A percentile compares a stretch with the other conserved stretches of the same genome.
Conservation (phyloP, 495 filamentous ascomycete species). For the Pseudomonodictys pantanalensis region DNA sequence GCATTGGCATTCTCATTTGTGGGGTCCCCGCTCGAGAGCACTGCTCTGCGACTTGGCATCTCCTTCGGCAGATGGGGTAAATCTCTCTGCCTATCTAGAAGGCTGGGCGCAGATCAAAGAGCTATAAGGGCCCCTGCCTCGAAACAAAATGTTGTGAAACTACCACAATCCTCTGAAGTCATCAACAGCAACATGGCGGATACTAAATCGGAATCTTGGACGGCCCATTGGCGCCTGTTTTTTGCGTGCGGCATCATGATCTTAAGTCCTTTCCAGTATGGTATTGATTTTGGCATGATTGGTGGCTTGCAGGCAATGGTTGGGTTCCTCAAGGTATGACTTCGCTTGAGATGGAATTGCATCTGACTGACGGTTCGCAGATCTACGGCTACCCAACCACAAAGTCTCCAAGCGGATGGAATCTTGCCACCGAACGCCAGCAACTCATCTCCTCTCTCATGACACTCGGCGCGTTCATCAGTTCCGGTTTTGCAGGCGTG, state of each 20-base stretch:
- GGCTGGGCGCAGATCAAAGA: neutral
- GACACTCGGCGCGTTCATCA: conserved; percentile 60
- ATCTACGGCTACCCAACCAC: conserved; percentile 35
- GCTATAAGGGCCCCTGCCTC: conserved; percentile 16
- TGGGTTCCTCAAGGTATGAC: conserved; percentile 53
- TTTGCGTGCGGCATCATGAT: conserved; percentile 48
- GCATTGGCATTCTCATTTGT: conserved; percentile 12
- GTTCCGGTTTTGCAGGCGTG: conserved; percentile 52
- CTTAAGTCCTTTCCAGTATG: conserved; percentile 61
- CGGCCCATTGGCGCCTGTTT: conserved; percentile 39
- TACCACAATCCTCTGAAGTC: neutral
- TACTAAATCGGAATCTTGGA: neutral
- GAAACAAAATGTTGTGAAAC: conserved; percentile 7
- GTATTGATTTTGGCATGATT: conserved; percentile 61
- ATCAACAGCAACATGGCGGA: conserved; percentile 17
- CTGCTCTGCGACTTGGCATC: conserved; percentile 13
- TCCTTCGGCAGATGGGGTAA: conserved; percentile 21
- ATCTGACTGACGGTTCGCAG: conserved; percentile 2
- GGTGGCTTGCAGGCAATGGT: conserved; percentile 63
- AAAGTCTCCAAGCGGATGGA: conserved; percentile 50
- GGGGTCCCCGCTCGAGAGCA: conserved; percentile 17
- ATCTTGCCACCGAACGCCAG: conserved; percentile 53
- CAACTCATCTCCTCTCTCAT: conserved; percentile 59
- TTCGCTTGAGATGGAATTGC: neutral
- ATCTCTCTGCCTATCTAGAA: conserved; percentile 6